These are phyloP conservation scores for Plenodomus biglobosus DNA, from an alignment of 2,329 filamentous ascomycete genomes.

Conservation along the genomic window DNA sequence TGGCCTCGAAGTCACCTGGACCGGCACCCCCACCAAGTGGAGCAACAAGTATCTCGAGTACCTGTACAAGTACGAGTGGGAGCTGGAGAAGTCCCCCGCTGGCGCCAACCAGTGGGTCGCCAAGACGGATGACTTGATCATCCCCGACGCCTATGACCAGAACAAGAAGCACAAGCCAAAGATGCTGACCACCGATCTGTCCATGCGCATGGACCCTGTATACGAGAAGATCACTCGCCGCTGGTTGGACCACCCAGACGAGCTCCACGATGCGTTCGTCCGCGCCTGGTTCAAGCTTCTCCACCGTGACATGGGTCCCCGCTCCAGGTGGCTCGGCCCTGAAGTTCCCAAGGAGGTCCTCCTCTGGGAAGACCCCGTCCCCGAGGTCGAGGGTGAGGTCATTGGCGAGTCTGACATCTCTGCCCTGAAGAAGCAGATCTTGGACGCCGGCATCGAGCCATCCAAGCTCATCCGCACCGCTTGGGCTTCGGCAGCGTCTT, in stretches of 20 bases:
- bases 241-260: slow-evolving; percentile 68
- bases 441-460: slow-evolving; percentile 62
- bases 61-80: slow-evolving; percentile 78
- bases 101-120: slow-evolving; percentile 78
- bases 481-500: slow-evolving; percentile 42
- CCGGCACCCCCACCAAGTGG: slow-evolving; percentile 74
- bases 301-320: slow-evolving; percentile 77
- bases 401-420: slow-evolving; percentile 65
- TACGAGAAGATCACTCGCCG: slow-evolving; percentile 76
- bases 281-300: slow-evolving; percentile 82
- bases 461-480: slow-evolving; percentile 61
- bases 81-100: slow-evolving; percentile 71
- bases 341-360: slow-evolving; percentile 70
- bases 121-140: slow-evolving; percentile 65
- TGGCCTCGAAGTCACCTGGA: slow-evolving; percentile 79
- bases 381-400: slow-evolving; percentile 58
- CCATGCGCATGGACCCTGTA: slow-evolving; percentile 68
- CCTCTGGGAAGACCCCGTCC: slow-evolving; percentile 76
- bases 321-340: slow-evolving; percentile 70
- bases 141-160: slow-evolving; percentile 70
- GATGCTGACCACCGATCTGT: slow-evolving; percentile 76
- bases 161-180: slow-evolving; percentile 72
- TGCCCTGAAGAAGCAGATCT: slow-evolving; percentile 68
- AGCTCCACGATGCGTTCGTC: slow-evolving; percentile 69
- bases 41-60: slow-evolving; percentile 74